Percentiles rank a stretch among this genome's conserved stretches.
phyloP scores from a whole-genome alignment of 192 early-diverging fungal genomes.

The Podila verticillata region DNA sequence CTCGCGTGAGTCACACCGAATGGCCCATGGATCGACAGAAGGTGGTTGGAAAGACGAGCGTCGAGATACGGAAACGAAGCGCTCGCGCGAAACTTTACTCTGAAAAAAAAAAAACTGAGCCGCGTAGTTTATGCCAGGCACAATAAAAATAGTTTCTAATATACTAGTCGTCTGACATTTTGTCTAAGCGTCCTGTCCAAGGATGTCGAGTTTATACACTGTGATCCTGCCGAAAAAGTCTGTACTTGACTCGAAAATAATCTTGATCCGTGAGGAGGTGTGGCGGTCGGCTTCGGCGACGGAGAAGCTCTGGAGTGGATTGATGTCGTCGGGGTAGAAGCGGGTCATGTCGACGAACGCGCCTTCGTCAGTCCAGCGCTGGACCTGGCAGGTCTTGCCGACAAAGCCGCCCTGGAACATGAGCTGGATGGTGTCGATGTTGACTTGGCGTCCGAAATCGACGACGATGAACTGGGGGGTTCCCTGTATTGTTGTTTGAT shows the following conservation, averaged over 20 bases:
- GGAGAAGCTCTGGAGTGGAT: slow-evolving; percentile 67
- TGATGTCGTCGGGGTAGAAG: slow-evolving; percentile 82
- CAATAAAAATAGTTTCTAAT: too few species aligned
- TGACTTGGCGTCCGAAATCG: slow-evolving; percentile 66
- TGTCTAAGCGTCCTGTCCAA: slow-evolving; percentile 53
- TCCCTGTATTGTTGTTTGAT: slow-evolving; percentile 52
- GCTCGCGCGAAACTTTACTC: not conserved
- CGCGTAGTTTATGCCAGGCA: not conserved
- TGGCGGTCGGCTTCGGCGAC: slow-evolving; percentile 14
- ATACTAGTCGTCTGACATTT: not conserved
- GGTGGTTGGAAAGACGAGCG: not conserved
- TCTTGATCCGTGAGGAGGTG: slow-evolving; percentile 48
- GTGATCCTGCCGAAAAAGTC: slow-evolving; percentile 90
- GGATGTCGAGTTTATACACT: slow-evolving; percentile 77
- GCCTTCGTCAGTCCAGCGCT: slow-evolving; percentile 54
- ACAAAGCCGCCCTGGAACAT: slow-evolving; percentile 93
- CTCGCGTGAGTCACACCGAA: not conserved
- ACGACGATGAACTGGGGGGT: slow-evolving; percentile 79
- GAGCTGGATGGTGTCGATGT: slow-evolving; percentile 53
- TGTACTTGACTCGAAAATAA: slow-evolving; percentile 79
- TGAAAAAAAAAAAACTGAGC: not conserved
- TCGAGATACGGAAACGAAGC: not conserved
- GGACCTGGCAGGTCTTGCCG: slow-evolving; percentile 71
- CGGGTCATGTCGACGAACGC: slow-evolving; percentile 54
- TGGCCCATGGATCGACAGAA: not conserved